phyloP scores from a whole-genome alignment of 768 basidiomycete species.

The Phylloporus sp. region DNA sequence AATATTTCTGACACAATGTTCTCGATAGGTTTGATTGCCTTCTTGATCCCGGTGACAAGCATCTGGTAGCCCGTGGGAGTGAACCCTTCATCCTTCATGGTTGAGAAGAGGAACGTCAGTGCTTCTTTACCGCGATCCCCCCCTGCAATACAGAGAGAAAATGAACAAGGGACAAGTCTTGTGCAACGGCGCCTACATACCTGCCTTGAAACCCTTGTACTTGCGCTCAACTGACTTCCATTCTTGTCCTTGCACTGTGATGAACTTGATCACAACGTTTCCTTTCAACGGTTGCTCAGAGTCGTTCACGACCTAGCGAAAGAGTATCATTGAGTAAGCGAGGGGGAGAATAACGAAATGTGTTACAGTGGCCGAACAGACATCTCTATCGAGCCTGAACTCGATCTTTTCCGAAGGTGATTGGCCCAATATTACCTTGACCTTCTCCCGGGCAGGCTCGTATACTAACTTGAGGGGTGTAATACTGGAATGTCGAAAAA shows the following conservation, averaged over 20 bases:
- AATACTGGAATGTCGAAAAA: conserved; percentile 11
- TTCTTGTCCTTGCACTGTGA: not conserved
- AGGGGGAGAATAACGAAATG: not conserved
- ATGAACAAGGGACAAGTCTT: not conserved
- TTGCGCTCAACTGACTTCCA: conserved; percentile 10
- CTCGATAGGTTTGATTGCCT: not conserved
- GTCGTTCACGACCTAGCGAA: conserved; percentile 26
- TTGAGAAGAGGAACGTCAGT: conserved; percentile 25
- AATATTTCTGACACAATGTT: conserved; percentile 13
- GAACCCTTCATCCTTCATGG: conserved; percentile 15
- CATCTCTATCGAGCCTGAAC: conserved; percentile 18
- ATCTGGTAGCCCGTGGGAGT: conserved; percentile 19
- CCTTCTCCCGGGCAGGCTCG: not conserved
- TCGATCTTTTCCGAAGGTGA: conserved; percentile 9
- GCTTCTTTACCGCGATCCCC: not conserved
- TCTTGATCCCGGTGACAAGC: conserved; percentile 14
- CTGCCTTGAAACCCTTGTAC: conserved; percentile 22
- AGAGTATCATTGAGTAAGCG: not conserved
- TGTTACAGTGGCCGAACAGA: conserved; percentile 13
- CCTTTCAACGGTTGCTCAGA: not conserved
- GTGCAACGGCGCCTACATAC: conserved; percentile 14
- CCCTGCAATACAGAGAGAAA: conserved; percentile 12
- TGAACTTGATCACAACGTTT: conserved; percentile 23
- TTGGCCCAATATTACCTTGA: conserved; percentile 10
- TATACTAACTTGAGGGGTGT: conserved; percentile 17